These are phyloP conservation scores for Penicillium coffeae DNA, from an alignment of 495 filamentous ascomycete species.

Conservation along the genomic window DNA sequence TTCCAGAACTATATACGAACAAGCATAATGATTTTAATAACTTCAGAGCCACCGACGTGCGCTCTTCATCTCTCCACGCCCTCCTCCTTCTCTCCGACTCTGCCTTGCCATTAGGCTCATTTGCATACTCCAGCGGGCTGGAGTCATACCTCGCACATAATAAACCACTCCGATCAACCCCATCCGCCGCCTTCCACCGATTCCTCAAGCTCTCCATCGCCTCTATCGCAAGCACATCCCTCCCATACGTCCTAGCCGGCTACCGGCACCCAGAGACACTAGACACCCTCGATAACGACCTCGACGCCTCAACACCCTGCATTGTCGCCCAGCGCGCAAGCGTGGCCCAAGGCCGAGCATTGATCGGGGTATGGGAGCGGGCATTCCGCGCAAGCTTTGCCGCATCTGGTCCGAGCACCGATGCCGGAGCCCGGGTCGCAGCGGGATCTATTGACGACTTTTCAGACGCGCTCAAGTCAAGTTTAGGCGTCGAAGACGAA, in stretches of 20 bases:
- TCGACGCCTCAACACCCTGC: constrained; percentile 84
- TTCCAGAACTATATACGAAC: background rate
- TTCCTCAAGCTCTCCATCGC: constrained; percentile 78
- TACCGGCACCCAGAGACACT: constrained; percentile 58
- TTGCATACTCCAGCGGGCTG: constrained; percentile 91
- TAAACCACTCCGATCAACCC: constrained; percentile 37
- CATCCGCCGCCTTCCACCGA: constrained; percentile 52
- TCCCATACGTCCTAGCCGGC: constrained; percentile 81
- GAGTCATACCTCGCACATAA: constrained; percentile 92
- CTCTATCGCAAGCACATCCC: constrained; percentile 70
- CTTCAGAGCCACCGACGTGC: constrained; percentile 10
- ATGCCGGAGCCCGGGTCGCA: constrained; percentile 20
- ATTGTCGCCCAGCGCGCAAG: constrained; percentile 83
- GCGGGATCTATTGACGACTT: constrained; percentile 33
- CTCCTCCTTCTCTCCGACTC: constrained; percentile 93
- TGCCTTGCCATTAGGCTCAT: constrained; percentile 90
- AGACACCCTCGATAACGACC: constrained; percentile 68
- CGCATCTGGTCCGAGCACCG: background rate
- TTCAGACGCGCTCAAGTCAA: constrained; percentile 36
- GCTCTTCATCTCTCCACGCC: constrained; percentile 52
- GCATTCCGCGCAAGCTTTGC: constrained; percentile 50
- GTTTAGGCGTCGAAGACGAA: constrained; percentile 22
- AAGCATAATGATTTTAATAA: constrained; percentile 6
- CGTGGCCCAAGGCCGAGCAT: constrained; percentile 76
- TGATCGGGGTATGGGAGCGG: constrained; percentile 86